Evolutionary conservation across 495 filamentous ascomycete species (phyloP).

Genomic region (Glonium stellatum): DNA sequence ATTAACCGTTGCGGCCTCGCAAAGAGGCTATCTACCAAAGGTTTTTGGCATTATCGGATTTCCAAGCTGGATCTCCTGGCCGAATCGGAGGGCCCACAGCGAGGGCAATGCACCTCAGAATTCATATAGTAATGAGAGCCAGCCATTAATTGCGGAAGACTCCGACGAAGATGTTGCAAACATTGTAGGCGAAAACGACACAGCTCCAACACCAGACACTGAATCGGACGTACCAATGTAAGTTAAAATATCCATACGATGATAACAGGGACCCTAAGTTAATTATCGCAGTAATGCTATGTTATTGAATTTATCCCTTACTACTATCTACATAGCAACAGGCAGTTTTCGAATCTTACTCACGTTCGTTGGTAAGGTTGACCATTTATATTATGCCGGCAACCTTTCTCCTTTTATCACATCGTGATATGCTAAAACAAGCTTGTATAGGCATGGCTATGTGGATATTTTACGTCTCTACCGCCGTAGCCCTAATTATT

Average conservation of each 20-base stretch:
- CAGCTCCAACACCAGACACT: background rate
- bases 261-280: background rate
- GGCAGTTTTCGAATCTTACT: slow-evolving; percentile 20
- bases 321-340: slow-evolving; percentile 18
- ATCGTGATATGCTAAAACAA: background rate
- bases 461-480: slow-evolving; percentile 22
- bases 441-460: slow-evolving; percentile 15
- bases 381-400: too few species aligned
- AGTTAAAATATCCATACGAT: background rate
- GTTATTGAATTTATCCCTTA: slow-evolving; percentile 10
- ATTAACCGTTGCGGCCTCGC: slow-evolving; percentile 18
- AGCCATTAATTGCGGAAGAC: background rate
- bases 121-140: background rate
- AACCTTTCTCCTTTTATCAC: background rate
- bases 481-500: slow-evolving; percentile 20
- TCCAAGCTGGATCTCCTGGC: background rate
- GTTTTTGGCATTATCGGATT: background rate
- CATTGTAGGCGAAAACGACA: background rate
- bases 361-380: slow-evolving; percentile 8
- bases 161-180: background rate
- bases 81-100: background rate
- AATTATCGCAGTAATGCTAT: slow-evolving; percentile 9
- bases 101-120: background rate
- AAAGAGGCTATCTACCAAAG: slow-evolving; percentile 20
- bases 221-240: background rate